These are phyloP conservation scores for Pleoardoris graminearum DNA, from an alignment of 2,329 filamentous ascomycete genomes.

Conservation along the genomic window DNA sequence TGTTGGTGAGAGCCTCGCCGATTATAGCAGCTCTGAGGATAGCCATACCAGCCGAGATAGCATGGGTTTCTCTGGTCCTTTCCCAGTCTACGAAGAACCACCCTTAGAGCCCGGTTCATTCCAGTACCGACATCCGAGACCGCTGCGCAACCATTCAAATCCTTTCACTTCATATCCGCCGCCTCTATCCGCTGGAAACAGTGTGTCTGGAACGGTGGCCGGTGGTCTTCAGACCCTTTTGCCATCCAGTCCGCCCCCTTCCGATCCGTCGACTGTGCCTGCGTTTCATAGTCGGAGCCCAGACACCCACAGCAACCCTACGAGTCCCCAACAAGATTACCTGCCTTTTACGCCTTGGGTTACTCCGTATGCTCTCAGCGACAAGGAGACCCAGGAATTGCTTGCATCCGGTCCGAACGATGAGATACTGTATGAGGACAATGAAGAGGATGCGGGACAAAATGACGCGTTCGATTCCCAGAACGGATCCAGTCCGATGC, in stretches of 20 bases:
- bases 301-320: too few relatives aligned
- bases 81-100: conserved; percentile 6
- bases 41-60: conserved; percentile 29
- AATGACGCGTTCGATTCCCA: background rate
- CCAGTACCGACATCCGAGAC: conserved; percentile 31
- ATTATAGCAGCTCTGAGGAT: conserved; percentile 33
- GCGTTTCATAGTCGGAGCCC: conserved; percentile 11
- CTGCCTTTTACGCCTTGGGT: conserved; percentile 24
- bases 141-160: conserved; percentile 24
- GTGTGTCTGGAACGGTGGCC: conserved; percentile 12
- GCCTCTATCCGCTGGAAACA: conserved; percentile 13
- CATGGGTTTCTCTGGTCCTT: conserved; percentile 44
- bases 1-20: conserved; percentile 36
- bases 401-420: conserved; percentile 44
- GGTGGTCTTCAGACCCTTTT: conserved; percentile 10
- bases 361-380: conserved; percentile 31
- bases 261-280: conserved; percentile 23
- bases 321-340: conserved; percentile 16
- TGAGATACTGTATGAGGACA: conserved; percentile 33
- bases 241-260: conserved; percentile 19
- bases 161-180: conserved; percentile 40
- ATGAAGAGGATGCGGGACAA: background rate
- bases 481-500: background rate
- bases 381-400: conserved; percentile 40
- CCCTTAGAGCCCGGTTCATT: conserved; percentile 7